Conservation (phyloP, 768 basidiomycete species). For the Tulasnella sp. region DNA sequence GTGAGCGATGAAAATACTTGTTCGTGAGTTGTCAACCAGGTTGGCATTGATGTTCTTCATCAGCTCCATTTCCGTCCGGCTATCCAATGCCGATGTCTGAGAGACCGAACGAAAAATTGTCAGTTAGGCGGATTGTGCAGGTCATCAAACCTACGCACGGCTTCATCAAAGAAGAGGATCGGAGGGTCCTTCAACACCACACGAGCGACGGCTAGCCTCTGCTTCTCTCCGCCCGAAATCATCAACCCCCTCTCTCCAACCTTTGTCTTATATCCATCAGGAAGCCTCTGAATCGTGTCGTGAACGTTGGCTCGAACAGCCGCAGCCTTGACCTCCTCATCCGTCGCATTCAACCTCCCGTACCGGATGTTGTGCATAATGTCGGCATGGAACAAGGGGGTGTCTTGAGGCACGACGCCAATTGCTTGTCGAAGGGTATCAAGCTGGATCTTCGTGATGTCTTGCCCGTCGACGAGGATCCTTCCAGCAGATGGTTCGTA, state of each 20-base stretch:
- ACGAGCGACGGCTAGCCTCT: constrained; percentile 87
- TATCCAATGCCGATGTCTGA: constrained; percentile 92
- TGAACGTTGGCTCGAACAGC: constrained; percentile 84
- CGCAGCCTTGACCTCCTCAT: constrained; percentile 81
- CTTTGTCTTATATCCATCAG: constrained; percentile 80
- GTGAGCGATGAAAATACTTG: constrained; percentile 96
- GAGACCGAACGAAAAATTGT: background rate
- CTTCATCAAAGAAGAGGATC: constrained; percentile 97
- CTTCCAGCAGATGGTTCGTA: constrained; percentile 74
- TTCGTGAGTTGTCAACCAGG: constrained; percentile 67
- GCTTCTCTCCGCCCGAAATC: constrained; percentile 99
- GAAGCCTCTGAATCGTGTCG: constrained; percentile 65
- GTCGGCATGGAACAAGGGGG: constrained; percentile 92
- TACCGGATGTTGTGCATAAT: constrained; percentile 95
- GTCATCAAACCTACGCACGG: constrained; percentile 47
- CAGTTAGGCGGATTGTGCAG: background rate
- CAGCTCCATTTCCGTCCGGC: constrained; percentile 87
- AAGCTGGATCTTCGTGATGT: constrained; percentile 64
- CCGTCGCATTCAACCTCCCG: constrained; percentile 76
- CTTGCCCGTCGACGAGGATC: constrained; percentile 86
- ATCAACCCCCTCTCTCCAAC: constrained; percentile 96
- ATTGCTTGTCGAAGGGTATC: constrained; percentile 64
- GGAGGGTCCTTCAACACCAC: constrained; percentile 90
- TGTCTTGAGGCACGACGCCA: constrained; percentile 97
- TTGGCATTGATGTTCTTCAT: constrained; percentile 88